Base-by-base conservation (phyloP, 148 eudicot species). In the Nepenthes mirabilis region DNA sequence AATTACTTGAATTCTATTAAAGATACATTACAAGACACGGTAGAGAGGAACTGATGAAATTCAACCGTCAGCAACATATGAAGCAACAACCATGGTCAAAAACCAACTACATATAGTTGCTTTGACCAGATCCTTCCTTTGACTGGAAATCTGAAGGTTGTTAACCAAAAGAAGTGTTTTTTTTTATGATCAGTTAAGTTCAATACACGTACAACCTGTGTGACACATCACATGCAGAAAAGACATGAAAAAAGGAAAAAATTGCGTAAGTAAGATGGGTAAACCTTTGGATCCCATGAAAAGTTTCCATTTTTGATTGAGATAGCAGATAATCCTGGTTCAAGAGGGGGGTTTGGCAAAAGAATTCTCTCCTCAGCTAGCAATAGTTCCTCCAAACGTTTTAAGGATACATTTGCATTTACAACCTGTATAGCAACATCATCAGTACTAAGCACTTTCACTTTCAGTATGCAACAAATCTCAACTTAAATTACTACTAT, bases 221-320 rank as follows among this genome's bases (percentile, higher is more conserved):
- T 3, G 45, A 40, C 8, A 40, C 6, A 40, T 8, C 4, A 40
- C 45, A 23, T 40, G 45, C 45, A 40, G 8, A 3, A 8, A 40
- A 49, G 10, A 5, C 2, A 5, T 10, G 52, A 11, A 2, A 49
- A 49, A 6, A 10, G 52, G 1, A 49, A 49, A 10, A 49, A 0
- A 12, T 11, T 49, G 11, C 14, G 63, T 37, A 14, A 62, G 32
- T n/a, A 14, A 32, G 45, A 32, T 34, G 51, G 52, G 50, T 49
- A 57, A 71, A 91, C 97, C 93, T 88, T 85, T 65, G 94, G 74
- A 55, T 91, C 97, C 97, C 97, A 91, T 9, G 97, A 76, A 70
- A 91, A 91, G 74, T 59, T 69, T 37, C 97, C 95, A 70, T 88
- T 79, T 74, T 62, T 80, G 56, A 91, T 85, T 59, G 95, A 83